phyloP scores from a whole-genome alignment of 2,329 filamentous ascomycete genomes.

The Fusarium sterilihyphosum region DNA sequence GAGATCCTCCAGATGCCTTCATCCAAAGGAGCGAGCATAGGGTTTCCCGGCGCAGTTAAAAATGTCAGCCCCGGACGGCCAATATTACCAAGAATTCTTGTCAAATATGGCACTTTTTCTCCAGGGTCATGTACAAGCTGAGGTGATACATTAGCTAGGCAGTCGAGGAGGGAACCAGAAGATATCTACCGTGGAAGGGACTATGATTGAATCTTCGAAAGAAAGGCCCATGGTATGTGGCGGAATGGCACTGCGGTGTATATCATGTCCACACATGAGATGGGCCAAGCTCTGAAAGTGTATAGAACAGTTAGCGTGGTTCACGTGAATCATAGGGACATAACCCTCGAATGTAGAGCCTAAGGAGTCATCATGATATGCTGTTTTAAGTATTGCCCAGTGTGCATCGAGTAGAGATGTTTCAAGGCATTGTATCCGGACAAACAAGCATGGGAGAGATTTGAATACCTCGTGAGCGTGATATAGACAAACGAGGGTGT shows the following conservation, averaged over 20 bases:
- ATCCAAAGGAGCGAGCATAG: background rate
- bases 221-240: background rate
- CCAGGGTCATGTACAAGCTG: background rate
- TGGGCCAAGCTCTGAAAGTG: background rate
- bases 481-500: rapidly evolving
- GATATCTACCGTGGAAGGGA: rapidly evolving
- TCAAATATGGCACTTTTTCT: rapidly evolving
- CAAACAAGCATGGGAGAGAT: rapidly evolving
- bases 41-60: background rate
- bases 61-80: background rate
- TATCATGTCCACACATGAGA: background rate
- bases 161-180: rapidly evolving
- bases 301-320: too few species aligned
- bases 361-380: too few species aligned
- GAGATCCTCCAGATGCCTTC: background rate
- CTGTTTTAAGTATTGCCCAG: too few species aligned
- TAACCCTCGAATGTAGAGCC: too few species aligned
- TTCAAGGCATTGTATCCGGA: background rate
- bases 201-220: background rate
- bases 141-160: too few species aligned
- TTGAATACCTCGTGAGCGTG: too few species aligned
- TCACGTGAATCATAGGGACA: too few species aligned
- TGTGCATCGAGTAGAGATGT: background rate
- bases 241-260: rapidly evolving
- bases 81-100: background rate